Conservation (phyloP, 1,284 basidiomycete species). For the Papiliotrema laurentii region DNA sequence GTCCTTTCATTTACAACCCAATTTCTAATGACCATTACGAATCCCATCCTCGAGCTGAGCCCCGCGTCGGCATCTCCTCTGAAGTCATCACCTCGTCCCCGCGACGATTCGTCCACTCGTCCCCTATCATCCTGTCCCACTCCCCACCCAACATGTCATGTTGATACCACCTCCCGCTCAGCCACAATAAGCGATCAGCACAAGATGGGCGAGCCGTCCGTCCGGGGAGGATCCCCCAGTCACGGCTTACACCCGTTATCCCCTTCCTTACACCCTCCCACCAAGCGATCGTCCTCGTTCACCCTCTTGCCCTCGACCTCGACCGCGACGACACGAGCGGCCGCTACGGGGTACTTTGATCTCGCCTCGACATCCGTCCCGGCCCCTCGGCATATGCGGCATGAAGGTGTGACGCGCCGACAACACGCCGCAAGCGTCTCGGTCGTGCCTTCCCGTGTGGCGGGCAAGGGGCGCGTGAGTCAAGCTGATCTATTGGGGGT, state of each 20-base stretch:
- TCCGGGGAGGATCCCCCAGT: too few species aligned
- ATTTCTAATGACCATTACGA: too few species aligned
- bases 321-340: background rate
- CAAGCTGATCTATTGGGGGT: constrained; percentile 27
- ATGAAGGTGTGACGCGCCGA: too few species aligned
- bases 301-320: too few species aligned
- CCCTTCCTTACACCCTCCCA: background rate
- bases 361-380: background rate
- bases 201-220: background rate
- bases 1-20: too few species aligned
- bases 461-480: constrained; percentile 3
- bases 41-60: too few species aligned
- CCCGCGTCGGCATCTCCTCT: too few species aligned
- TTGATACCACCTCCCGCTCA: too few species aligned
- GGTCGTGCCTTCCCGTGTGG: background rate
- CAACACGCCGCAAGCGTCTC: background rate
- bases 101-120: too few species aligned
- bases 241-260: background rate
- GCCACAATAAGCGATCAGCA: too few species aligned
- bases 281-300: background rate
- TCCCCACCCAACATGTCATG: background rate
- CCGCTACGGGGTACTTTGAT: background rate
- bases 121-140: too few species aligned
- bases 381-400: background rate
- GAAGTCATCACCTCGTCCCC: too few species aligned